Percentiles rank a stretch among this genome's conserved stretches.
Evolutionary conservation across 2,329 filamentous ascomycete genomes (phyloP).

Genomic region (Cordyceps pruinosa): DNA sequence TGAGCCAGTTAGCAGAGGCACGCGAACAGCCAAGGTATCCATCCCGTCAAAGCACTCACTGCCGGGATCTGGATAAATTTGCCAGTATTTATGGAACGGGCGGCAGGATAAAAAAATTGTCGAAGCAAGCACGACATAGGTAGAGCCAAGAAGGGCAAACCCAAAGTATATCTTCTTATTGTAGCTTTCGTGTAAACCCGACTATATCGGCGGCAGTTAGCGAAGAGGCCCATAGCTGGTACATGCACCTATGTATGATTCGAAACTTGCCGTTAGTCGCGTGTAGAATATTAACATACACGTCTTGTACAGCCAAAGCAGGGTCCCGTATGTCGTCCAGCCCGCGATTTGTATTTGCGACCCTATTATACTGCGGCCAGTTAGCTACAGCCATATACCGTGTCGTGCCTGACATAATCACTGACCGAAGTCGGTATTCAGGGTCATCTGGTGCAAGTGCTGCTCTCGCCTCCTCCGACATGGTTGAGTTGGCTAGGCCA

Average conservation of each 20-base stretch:
- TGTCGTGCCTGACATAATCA: too few species aligned
- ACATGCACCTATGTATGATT: not conserved
- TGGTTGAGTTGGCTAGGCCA: conserved; percentile 43
- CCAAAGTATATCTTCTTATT: conserved; percentile 25
- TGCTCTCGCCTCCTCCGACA: conserved; percentile 40
- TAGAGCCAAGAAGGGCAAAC: conserved; percentile 26
- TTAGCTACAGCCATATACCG: not conserved
- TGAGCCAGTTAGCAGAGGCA: conserved; percentile 32
- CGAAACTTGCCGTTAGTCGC: conserved; percentile 36
- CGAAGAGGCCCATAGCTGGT: conserved; percentile 15
- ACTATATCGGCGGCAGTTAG: conserved; percentile 17
- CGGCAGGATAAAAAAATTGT: conserved; percentile 29
- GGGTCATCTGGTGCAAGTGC: conserved; percentile 32
- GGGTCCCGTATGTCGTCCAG: conserved; percentile 42
- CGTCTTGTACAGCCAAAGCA: conserved; percentile 46
- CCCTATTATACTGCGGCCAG: conserved; percentile 35
- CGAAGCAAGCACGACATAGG: conserved; percentile 27
- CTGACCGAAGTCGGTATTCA: conserved; percentile 29
- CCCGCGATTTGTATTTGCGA: conserved; percentile 48
- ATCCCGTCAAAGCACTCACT: conserved; percentile 21
- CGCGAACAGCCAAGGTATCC: too few species aligned
- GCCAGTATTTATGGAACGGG: conserved; percentile 32
- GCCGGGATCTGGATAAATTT: conserved; percentile 35
- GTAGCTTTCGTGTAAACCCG: conserved; percentile 23
- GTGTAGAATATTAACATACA: conserved; percentile 47